Conservation (phyloP, 2,329 filamentous ascomycete genomes). For the Incumbomyces lentus region DNA sequence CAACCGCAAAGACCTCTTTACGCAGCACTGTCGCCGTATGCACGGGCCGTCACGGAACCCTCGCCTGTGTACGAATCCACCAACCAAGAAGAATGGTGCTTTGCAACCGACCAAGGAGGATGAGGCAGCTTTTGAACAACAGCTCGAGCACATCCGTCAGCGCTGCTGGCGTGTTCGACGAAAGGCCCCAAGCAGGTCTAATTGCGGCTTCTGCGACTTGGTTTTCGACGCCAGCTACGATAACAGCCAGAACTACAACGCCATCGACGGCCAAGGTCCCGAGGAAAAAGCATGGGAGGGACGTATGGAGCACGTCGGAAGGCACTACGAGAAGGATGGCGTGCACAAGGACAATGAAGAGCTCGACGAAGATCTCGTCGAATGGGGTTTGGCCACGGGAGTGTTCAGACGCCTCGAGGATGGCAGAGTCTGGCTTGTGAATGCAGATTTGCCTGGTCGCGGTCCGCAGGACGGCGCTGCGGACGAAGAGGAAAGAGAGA, state of each 20-base stretch:
- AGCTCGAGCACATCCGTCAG: slow-evolving; percentile 46
- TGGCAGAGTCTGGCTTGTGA: slow-evolving; percentile 9
- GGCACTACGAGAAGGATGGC: slow-evolving; percentile 59
- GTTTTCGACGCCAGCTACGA: slow-evolving; percentile 13
- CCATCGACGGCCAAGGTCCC: slow-evolving; percentile 25
- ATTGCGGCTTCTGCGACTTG: slow-evolving; percentile 48
- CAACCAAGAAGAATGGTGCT: slow-evolving; percentile 36
- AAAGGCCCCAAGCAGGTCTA: slow-evolving; percentile 49
- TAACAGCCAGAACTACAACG: slow-evolving; percentile 41
- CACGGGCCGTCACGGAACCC: slow-evolving; percentile 39
- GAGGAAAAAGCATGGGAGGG: slow-evolving; percentile 60
- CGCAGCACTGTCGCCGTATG: slow-evolving; percentile 79
- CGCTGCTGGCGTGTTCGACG: slow-evolving; percentile 54
- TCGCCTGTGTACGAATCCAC: slow-evolving; percentile 1
- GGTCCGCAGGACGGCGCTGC: not conserved
- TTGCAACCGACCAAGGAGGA: slow-evolving; percentile 21
- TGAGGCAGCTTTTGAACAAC: slow-evolving; percentile 36
- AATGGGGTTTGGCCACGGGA: slow-evolving; percentile 31
- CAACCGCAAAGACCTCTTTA: slow-evolving; percentile 87
- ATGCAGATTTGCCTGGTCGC: slow-evolving; percentile 9
- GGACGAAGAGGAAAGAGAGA: not conserved
- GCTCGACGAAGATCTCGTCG: slow-evolving; percentile 31
- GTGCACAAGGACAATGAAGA: slow-evolving; percentile 19
- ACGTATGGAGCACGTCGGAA: slow-evolving; percentile 77
- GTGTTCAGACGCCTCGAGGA: slow-evolving; percentile 9